Evolutionary conservation across 805 yeast species (phyloP), one percentile per base, ranked within the genome.

Genomic region (Candida chilensis): DNA sequence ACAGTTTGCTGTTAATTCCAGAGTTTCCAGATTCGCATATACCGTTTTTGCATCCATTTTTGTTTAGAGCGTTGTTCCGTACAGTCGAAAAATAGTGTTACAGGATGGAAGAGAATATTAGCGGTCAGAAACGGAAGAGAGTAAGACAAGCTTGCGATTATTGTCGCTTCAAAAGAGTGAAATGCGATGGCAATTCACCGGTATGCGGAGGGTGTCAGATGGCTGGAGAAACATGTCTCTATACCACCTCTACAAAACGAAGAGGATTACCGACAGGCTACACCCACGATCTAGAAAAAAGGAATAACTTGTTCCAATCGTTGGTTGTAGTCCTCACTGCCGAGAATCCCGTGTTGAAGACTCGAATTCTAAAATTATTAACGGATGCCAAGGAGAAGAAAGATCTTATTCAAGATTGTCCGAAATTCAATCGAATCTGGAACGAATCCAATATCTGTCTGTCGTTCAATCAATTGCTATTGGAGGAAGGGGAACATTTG

Each of bases 71-170:
- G n/a, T n/a, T n/a, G n/a, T n/a, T n/a, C n/a, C n/a, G n/a, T n/a
- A 19, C 21, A 19, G 21, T 11, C 8, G 10, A 26, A 21, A 21
- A 20, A 27, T 14, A 31, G 6, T n/a, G 27, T n/a, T n/a, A 27
- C 17, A 33, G 16, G 28, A 21, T 25, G 21, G 32, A 27, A 10
- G 30, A 32, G 16, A 27, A 19, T 24, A n/a, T n/a, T n/a, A n/a
- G n/a, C n/a, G n/a, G n/a, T n/a, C 12, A 19, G 25, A 32, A 27
- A 15, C 35, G 38, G 27, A 38, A 41, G 32, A 37, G 52, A 21
- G 44, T 43, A 10, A 44, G 35, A 30, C 44, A 41, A 30, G 52
- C 52, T n/a, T 47, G 52, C 22, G 45, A 45, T 27, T 34, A 20
- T 17, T 47, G 52, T 32, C 38, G 50, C 10, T 25, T 37, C 16